phyloP scores from a whole-genome alignment of 345 rosid species.

The Eucalyptus regnans region DNA sequence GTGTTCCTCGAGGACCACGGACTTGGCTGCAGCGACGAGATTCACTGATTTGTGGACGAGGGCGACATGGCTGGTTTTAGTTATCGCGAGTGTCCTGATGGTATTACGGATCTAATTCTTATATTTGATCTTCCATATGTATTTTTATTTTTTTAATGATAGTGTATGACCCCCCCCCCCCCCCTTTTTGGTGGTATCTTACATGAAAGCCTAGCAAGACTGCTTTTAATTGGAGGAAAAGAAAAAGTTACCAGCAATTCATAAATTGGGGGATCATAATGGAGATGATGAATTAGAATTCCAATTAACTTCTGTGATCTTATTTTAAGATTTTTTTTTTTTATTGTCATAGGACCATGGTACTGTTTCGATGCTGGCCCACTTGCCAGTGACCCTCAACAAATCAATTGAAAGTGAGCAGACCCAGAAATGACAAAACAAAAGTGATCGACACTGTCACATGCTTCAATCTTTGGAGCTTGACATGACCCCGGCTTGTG shows the following conservation, averaged over 20 bases:
- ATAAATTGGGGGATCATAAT: not conserved
- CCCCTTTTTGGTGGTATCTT: not conserved
- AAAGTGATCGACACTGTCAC: no score
- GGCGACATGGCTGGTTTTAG: not conserved
- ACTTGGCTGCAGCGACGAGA: not conserved
- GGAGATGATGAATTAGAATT: not conserved
- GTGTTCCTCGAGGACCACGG: constrained; percentile 20
- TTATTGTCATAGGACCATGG: no score
- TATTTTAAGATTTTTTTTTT: no score
- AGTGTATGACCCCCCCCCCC: no score
- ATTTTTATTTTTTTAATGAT: no score
- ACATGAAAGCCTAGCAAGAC: not conserved
- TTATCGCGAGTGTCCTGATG: not conserved
- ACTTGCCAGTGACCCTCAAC: no score
- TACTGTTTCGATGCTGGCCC: no score
- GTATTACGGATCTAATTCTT: not conserved
- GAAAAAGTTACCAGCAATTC: not conserved
- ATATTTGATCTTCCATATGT: not conserved
- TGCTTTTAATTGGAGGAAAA: not conserved
- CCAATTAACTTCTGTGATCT: no score
- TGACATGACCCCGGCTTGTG: constrained; percentile 12
- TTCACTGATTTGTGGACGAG: not conserved
- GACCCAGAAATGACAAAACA: no score
- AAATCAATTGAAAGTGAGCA: no score
- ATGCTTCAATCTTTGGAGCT: not conserved